Base-by-base conservation (phyloP, 2,329 filamentous ascomycete species). In the Endocalyx cinctus region DNA sequence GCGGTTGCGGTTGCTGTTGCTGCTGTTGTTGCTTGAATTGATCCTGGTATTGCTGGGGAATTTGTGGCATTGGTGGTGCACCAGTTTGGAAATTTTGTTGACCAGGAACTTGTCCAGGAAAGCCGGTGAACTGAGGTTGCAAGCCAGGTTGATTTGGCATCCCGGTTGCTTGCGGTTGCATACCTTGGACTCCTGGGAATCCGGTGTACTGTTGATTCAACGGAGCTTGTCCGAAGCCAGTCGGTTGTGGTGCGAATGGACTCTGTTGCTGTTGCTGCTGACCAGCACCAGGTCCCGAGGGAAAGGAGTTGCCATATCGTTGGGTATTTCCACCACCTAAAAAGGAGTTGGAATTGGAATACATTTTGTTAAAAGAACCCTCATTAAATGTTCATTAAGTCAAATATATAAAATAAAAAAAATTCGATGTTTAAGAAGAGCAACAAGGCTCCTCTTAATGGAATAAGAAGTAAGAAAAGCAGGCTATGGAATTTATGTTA, bases 331-430 rank as follows among this genome's bases (percentile, higher is more conserved):
- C 77, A 66, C 81, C 84, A 63, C 87, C 87, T 54, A 94, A 67
- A 63, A 82, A 96, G 45, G 85, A 82, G 69, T 85, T 94, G 47
- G 87, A 85, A 60, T 83, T 87, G 47, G 87, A 92, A 68, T 87
- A 97, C 90, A 96, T 96, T 64, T 29, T 44, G 45, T 33, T 28
- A 31, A 27, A 18, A 18, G 37, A 32, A 27, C 18, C 13, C 38
- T 35, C 34, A n/a, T n/a, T n/a, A n/a, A n/a, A n/a, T n/a, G n/a
- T n/a, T n/a, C n/a, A n/a, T n/a, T n/a, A n/a, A n/a, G n/a, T n/a
- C n/a, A n/a, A n/a, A n/a, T n/a, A n/a, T n/a, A n/a, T n/a, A 22
- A 23, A 29, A 29, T 25, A 29, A 34, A 15, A 43, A 32, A 36
- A 20, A 25, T 37, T 18, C 23, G 18, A 36, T 39, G 29, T 39